A percentile compares a stretch with the other conserved stretches of the same genome.
These are phyloP conservation scores for Colletotrichum siamense DNA, from an alignment of 2,329 filamentous ascomycete species.

Conservation along the genomic window DNA sequence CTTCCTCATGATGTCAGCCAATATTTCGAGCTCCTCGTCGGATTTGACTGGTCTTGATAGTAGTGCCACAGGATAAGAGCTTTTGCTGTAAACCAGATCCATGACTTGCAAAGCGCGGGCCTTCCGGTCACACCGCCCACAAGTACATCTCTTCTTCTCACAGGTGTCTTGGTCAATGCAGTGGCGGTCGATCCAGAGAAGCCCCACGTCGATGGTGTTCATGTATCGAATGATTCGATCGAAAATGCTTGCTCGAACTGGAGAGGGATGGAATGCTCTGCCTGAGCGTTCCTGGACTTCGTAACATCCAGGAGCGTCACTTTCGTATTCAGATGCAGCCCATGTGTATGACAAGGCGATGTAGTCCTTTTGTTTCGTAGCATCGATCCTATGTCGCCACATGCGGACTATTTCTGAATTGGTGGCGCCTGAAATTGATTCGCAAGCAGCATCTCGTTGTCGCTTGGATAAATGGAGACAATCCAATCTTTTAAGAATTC, in stretches of 20 bases:
- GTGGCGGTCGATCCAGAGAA: neutral
- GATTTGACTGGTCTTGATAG: neutral
- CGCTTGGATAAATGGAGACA: neutral
- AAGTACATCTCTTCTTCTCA: accelerated
- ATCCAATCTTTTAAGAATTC: neutral
- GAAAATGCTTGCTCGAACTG: neutral
- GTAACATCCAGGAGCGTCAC: neutral
- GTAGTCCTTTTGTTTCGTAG: neutral
- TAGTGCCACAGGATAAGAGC: neutral
- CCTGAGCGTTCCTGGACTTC: neutral
- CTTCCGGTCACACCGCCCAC: accelerated
- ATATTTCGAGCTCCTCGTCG: accelerated
- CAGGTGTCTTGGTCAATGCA: neutral
- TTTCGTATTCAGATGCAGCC: neutral
- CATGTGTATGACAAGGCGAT: neutral
- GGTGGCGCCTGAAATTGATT: neutral
- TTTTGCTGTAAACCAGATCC: neutral
- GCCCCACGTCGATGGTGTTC: neutral
- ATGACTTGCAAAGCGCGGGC: neutral
- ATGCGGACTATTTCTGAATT: accelerated
- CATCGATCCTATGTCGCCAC: neutral
- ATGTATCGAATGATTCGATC: neutral
- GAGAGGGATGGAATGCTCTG: accelerated
- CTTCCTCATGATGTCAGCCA: neutral
- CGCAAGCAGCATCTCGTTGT: neutral